Evolutionary conservation across 2,329 filamentous ascomycete species (phyloP).

Genomic region (Fusarium phyllophilum): DNA sequence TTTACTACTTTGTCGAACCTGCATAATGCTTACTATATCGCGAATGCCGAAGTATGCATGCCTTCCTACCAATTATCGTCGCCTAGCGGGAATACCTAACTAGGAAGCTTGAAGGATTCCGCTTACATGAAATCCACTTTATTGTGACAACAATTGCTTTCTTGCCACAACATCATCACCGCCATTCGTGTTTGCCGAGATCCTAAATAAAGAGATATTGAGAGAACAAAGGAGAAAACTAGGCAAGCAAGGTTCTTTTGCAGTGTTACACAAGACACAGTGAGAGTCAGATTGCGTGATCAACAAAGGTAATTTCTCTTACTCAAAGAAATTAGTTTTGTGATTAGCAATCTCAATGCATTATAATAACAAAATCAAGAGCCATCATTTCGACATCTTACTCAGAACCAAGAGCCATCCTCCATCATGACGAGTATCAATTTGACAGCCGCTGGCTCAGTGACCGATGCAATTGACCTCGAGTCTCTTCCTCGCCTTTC

Average conservation of each 20-base stretch:
- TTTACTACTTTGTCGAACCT: not conserved
- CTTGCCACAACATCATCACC: not conserved
- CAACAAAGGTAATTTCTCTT: not conserved
- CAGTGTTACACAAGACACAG: not conserved
- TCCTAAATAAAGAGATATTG: not conserved
- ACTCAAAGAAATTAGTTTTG: not conserved
- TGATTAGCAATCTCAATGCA: not conserved
- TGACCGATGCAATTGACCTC: not conserved
- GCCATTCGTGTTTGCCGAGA: not conserved
- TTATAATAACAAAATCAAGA: not conserved
- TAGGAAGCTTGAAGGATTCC: not conserved
- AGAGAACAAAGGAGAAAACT: not conserved
- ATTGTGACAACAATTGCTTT: not conserved
- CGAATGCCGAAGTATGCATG: not conserved
- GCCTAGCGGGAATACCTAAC: not conserved
- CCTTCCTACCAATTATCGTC: not conserved
- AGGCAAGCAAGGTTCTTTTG: not conserved
- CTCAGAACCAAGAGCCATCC: not conserved
- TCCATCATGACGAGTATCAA: not conserved
- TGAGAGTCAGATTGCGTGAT: not conserved
- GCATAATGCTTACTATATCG: not conserved
- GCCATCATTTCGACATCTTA: not conserved
- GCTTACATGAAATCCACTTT: not conserved
- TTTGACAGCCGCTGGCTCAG: not conserved
- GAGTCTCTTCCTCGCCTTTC: not conserved